Evolutionary conservation across 192 early-diverging fungal genomes (phyloP).

Genomic region (Gamsiella multidivaricata): DNA sequence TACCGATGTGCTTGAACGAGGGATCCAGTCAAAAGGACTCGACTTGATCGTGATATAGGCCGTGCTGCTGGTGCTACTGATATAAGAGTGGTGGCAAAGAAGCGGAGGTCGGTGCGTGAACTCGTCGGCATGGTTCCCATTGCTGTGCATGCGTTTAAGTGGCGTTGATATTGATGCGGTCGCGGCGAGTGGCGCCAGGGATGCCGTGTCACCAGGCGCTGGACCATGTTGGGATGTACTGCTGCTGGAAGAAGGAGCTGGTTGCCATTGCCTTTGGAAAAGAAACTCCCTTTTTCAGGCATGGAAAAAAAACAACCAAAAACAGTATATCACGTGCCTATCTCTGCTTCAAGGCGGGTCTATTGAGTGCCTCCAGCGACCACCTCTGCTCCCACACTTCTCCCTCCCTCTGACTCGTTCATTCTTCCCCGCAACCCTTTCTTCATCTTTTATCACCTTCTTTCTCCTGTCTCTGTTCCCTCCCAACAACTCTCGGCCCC

Average conservation of each 20-base stretch:
- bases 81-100: not conserved
- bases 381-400: not conserved
- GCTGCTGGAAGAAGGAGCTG: not conserved
- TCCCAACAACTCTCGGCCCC: not conserved
- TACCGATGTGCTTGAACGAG: not conserved
- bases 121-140: not conserved
- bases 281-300: too few species aligned
- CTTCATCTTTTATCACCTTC: not conserved
- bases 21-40: constrained; percentile 11
- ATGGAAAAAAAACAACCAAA: not conserved
- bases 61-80: not conserved
- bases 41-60: not conserved
- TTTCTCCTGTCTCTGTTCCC: not conserved
- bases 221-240: constrained; percentile 28
- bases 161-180: too few species aligned
- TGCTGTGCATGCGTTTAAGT: not conserved
- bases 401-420: constrained; percentile 4
- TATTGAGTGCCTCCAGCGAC: not conserved
- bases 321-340: too few species aligned
- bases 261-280: too few species aligned
- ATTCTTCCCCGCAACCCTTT: not conserved
- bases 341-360: too few species aligned
- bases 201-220: constrained; percentile 33
- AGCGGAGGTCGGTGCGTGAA: not conserved
- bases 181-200: constrained; percentile 36